These are phyloP conservation scores for Coemansia sp. DNA, from an alignment of 192 early-diverging fungal genomes.

Conservation along the genomic window DNA sequence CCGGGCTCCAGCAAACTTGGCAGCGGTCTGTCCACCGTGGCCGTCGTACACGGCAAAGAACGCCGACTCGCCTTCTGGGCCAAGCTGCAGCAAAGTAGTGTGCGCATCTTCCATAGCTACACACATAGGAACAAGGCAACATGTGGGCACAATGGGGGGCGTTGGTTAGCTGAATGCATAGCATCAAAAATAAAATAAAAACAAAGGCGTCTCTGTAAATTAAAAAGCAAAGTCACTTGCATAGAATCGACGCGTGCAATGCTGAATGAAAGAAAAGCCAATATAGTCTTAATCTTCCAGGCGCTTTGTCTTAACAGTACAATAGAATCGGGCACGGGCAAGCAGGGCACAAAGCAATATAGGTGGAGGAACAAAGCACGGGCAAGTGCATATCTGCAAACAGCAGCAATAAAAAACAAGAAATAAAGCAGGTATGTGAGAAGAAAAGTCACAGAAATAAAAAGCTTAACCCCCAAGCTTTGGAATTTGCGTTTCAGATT, in stretches of 20 bases:
- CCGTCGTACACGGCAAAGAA: constrained; percentile 99
- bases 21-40: constrained; percentile 85
- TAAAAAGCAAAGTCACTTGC: neutral
- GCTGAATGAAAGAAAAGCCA: neutral
- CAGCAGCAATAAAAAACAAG: no score
- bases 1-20: constrained; percentile 77
- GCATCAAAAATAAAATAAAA: neutral
- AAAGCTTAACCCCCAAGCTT: no score
- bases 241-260: no score
- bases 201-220: neutral
- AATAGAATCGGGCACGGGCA: neutral
- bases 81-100: constrained; percentile 76
- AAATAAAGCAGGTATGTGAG: no score
- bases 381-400: neutral
- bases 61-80: constrained; percentile 60
- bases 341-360: neutral
- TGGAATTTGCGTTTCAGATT: no score
- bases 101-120: constrained; percentile 97
- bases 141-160: neutral
- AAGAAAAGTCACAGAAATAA: no score
- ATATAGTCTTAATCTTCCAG: neutral
- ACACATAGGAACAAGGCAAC: neutral
- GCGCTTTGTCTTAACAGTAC: neutral
- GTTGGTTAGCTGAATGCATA: neutral
- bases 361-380: neutral